phyloP scores from a whole-genome alignment of 192 early-diverging fungal genomes.

The Coemansia sp. region DNA sequence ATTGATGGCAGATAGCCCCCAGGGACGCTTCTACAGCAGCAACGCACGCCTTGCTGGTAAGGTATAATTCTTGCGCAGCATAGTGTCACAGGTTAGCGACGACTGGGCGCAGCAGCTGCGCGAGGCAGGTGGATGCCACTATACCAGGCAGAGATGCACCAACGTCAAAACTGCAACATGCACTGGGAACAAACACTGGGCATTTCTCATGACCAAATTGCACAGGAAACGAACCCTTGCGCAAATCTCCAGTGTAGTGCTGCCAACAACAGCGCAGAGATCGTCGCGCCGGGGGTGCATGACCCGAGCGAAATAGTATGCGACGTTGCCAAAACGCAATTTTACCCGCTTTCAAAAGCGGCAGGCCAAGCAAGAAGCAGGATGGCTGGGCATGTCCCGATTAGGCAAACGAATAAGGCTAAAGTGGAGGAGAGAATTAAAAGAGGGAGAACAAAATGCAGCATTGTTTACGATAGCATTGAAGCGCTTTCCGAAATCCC shows the following conservation, averaged over 20 bases:
- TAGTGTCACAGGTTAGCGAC: too few relatives aligned
- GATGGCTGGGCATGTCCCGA: not conserved
- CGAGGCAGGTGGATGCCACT: constrained; percentile 6
- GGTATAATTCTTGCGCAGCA: too few relatives aligned
- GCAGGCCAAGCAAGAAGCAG: not conserved
- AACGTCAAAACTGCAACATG: constrained; percentile 9
- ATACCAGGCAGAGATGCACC: constrained; percentile 9
- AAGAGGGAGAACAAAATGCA: not conserved
- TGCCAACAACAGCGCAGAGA: constrained; percentile 2
- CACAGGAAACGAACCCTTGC: constrained; percentile 14
- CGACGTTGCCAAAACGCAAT: not conserved
- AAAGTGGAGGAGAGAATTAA: constrained; percentile 3
- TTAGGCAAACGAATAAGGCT: constrained; percentile 1
- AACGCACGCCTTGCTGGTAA: too few relatives aligned
- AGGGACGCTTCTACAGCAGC: too few relatives aligned
- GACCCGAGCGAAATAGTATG: constrained; percentile 3
- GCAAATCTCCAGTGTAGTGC: constrained; percentile 6
- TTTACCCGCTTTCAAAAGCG: not conserved
- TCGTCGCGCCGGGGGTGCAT: constrained; percentile 6
- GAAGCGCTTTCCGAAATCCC: too few relatives aligned
- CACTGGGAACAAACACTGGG: not conserved
- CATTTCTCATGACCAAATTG: constrained; percentile 2
- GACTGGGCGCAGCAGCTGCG: not conserved
- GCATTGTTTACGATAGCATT: constrained; percentile 1
- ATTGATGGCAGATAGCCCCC: too few relatives aligned